phyloP scores from a whole-genome alignment of 352 stramenopile species.

The Phytophthora uliginosa region DNA sequence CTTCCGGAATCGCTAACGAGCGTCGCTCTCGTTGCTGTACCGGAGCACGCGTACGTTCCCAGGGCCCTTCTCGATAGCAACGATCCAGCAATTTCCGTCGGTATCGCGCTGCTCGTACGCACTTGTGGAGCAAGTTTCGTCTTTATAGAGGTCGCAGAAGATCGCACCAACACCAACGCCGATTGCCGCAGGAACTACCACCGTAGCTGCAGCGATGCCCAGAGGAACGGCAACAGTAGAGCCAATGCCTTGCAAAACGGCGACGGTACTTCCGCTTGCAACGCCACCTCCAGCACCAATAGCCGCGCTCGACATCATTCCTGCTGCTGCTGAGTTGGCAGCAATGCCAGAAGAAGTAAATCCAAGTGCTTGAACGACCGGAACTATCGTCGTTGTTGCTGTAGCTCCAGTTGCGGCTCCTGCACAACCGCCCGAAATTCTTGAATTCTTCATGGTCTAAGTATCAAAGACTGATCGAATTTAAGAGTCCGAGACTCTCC shows the following conservation, averaged over 20 bases:
- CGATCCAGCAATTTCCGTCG: conserved; percentile 13
- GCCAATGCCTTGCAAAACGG: background rate
- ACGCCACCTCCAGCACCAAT: background rate
- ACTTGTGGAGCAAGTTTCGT: conserved; percentile 8
- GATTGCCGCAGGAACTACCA: conserved; percentile 2
- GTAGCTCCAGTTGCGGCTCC: background rate
- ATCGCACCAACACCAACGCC: background rate
- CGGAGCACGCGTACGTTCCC: conserved; percentile 29
- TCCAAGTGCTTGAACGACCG: background rate
- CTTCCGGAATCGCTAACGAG: conserved; percentile 16
- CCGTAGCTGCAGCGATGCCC: conserved; percentile 8
- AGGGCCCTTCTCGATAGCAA: conserved; percentile 32
- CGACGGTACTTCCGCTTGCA: background rate
- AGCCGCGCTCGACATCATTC: background rate
- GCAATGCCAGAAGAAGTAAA: background rate
- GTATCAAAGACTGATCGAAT: no score
- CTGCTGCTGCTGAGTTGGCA: background rate
- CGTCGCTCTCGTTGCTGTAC: conserved; percentile 21
- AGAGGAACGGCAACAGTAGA: background rate
- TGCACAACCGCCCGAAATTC: background rate
- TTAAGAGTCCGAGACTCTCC: no score
- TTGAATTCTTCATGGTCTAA: background rate
- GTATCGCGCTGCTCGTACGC: conserved; percentile 20
- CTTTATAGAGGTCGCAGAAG: conserved; percentile 3
- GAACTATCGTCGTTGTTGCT: background rate